These are phyloP conservation scores for Scopulariopsis brevicaulis DNA, from an alignment of 2,329 filamentous ascomycete species.

Conservation along the genomic window DNA sequence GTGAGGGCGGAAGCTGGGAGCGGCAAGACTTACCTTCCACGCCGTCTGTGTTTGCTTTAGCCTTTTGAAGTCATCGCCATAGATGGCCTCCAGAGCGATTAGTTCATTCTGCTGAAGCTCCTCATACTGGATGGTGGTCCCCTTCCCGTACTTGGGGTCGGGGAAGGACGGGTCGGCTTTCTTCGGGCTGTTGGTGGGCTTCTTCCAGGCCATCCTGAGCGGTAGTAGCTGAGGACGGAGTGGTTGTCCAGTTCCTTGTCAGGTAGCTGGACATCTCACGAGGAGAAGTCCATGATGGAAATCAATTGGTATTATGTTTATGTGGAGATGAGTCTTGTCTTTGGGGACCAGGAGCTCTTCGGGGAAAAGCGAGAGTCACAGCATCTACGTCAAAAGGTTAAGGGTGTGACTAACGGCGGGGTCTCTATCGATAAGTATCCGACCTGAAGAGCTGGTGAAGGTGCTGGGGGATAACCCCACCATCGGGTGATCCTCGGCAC, in stretches of 20 bases:
- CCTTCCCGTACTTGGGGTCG: slow-evolving; percentile 32
- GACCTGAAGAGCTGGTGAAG: neutral
- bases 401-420: neutral
- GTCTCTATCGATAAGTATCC: neutral
- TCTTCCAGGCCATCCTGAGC: slow-evolving; percentile 39
- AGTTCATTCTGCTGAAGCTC: slow-evolving; percentile 84
- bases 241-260: neutral
- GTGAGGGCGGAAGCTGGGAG: slow-evolving; percentile 7
- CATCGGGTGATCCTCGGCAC: neutral
- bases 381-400: neutral
- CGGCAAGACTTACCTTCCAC: slow-evolving; percentile 61
- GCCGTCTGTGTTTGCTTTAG: slow-evolving; percentile 60
- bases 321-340: neutral
- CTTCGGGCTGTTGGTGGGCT: slow-evolving; percentile 27
- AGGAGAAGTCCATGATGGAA: slow-evolving; percentile 4
- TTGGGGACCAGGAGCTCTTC: neutral
- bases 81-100: slow-evolving; percentile 76
- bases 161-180: slow-evolving; percentile 39
- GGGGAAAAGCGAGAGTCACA: neutral
- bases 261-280: slow-evolving; percentile 5
- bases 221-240: neutral
- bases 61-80: slow-evolving; percentile 75
- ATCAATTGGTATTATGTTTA: neutral
- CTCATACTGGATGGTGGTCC: slow-evolving; percentile 53
- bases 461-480: neutral